phyloP scores from a whole-genome alignment of 805 yeast genomes.

The Kodamaea laetipori region DNA sequence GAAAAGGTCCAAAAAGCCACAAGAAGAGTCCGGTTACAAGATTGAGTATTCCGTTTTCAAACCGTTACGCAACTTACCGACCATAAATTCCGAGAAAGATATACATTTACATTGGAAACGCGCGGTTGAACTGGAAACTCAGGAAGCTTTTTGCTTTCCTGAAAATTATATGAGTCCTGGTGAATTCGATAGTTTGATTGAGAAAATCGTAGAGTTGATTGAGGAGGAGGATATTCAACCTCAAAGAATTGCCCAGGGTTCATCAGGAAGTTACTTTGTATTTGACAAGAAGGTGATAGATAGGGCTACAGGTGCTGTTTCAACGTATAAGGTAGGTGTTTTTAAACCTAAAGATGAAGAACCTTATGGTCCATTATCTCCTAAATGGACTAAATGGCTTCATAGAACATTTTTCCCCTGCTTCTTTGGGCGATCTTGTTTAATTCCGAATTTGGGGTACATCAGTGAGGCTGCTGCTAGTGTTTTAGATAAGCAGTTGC shows the following conservation, averaged over 20 bases:
- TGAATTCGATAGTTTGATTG: conserved; percentile 43
- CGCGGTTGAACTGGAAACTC: conserved; percentile 17
- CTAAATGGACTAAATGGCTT: conserved; percentile 80
- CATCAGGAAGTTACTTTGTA: conserved; percentile 71
- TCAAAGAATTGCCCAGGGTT: conserved; percentile 59
- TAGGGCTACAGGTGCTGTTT: conserved; percentile 9
- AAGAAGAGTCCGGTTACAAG: conserved; percentile 30
- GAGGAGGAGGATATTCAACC: conserved; percentile 48
- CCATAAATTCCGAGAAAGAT: conserved; percentile 22
- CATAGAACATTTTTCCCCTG: conserved; percentile 77
- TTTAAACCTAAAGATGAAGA: conserved; percentile 82
- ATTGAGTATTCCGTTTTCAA: conserved; percentile 60
- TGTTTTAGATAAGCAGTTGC: conserved; percentile 60
- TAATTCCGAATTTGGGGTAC: conserved; percentile 73
- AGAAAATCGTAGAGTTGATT: conserved; percentile 49
- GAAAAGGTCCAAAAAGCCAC: conserved; percentile 10
- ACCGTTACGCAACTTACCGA: conserved; percentile 25
- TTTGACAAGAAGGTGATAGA: conserved; percentile 19
- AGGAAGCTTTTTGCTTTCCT: conserved; percentile 20
- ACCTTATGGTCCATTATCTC: conserved; percentile 76
- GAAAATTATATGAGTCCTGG: conserved; percentile 23
- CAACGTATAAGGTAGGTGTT: conserved; percentile 49
- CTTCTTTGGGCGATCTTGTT: conserved; percentile 71
- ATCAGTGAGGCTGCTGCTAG: conserved; percentile 74
- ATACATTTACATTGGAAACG: conserved; percentile 12